Evolutionary conservation across 2,329 filamentous ascomycete genomes (phyloP).

Genomic region (Penicillium capsulatum): DNA sequence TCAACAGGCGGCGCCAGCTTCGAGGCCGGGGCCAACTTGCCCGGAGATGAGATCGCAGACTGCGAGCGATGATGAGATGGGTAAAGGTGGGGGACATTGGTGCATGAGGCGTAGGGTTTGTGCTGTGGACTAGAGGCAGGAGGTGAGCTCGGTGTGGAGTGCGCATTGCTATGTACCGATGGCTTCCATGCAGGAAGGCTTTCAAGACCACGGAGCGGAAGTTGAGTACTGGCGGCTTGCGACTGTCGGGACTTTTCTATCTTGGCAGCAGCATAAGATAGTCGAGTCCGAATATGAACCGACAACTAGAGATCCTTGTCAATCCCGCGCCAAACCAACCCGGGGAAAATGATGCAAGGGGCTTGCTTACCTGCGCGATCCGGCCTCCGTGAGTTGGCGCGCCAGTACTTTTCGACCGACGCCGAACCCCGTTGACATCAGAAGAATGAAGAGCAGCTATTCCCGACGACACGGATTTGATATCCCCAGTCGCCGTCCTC

Average conservation of each 20-base stretch:
- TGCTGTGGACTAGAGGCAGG: conserved; percentile 12
- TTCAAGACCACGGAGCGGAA: conserved; percentile 12
- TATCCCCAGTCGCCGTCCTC: conserved; percentile 69
- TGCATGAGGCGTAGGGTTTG: conserved; percentile 2
- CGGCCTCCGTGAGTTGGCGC: conserved; percentile 63
- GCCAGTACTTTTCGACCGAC: conserved; percentile 69
- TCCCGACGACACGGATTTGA: conserved; percentile 51
- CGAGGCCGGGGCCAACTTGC: conserved; percentile 22
- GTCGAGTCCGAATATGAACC: conserved; percentile 72
- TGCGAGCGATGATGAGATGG: conserved; percentile 13
- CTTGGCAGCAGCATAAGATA: conserved; percentile 92
- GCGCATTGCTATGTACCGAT: conserved; percentile 70
- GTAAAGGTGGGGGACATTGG: conserved; percentile 4
- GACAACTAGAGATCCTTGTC: conserved; percentile 55
- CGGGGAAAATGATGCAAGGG: background rate
- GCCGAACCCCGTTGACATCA: conserved; percentile 35
- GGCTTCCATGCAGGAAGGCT: conserved; percentile 9
- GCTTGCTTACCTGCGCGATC: conserved; percentile 79
- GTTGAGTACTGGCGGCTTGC: conserved; percentile 46
- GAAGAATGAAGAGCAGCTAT: conserved; percentile 21
- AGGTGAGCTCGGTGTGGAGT: conserved; percentile 22
- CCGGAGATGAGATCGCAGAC: conserved; percentile 18
- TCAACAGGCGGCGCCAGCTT: conserved; percentile 45
- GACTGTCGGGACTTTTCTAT: conserved; percentile 86
- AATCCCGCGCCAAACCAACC: conserved; percentile 11